Percentiles rank a stretch among this genome's conserved stretches.
Conservation (phyloP, 768 basidiomycete genomes). For the Gyrodon lividus region DNA sequence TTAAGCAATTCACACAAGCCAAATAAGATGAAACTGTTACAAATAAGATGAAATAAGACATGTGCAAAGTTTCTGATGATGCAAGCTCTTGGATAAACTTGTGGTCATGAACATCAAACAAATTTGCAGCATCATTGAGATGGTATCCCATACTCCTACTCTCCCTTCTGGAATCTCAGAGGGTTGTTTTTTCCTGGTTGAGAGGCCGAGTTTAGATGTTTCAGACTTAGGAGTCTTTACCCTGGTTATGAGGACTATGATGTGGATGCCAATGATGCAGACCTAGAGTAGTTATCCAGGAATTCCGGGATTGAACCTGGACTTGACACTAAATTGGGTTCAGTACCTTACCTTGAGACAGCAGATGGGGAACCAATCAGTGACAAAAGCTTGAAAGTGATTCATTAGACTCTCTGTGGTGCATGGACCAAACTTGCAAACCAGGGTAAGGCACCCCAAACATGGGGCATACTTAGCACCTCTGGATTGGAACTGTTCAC, state of each 20-base stretch:
- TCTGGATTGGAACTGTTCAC: neutral
- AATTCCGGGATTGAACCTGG: no score
- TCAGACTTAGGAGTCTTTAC: constrained; percentile 3
- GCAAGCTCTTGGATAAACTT: constrained; percentile 18
- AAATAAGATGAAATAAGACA: no score
- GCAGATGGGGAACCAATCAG: no score
- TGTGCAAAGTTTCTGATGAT: no score
- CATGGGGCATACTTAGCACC: neutral
- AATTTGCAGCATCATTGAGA: constrained; percentile 21
- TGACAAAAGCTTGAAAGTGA: neutral
- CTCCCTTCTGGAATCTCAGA: constrained; percentile 1
- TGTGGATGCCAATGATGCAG: neutral
- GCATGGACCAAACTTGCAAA: neutral
- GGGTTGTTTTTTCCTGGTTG: constrained; percentile 16
- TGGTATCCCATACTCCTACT: constrained; percentile 19
- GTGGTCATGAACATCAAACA: constrained; percentile 7
- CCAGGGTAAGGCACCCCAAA: neutral
- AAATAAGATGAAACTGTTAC: no score
- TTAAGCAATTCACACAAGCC: no score
- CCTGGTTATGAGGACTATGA: neutral
- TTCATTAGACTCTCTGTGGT: neutral
- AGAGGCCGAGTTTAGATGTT: constrained; percentile 23
- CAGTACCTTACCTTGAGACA: no score
- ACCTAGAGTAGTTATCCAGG: constrained; percentile 2
- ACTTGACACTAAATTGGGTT: no score